These are phyloP conservation scores for Sporobolus alterniflorus DNA, from an alignment of 202 grass and related monocot species.

Conservation along the genomic window DNA sequence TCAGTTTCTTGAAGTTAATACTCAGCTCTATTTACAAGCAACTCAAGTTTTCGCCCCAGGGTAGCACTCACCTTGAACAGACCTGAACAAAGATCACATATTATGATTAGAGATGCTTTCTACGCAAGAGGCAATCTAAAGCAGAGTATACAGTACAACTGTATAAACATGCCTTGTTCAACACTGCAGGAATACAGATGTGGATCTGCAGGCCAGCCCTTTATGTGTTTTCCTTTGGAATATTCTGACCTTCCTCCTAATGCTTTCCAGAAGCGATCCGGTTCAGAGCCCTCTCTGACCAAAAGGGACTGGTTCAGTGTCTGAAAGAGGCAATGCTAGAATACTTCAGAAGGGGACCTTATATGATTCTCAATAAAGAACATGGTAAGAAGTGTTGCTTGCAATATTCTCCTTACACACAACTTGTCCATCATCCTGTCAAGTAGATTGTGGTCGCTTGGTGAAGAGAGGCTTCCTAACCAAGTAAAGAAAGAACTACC, in stretches of 20 bases:
- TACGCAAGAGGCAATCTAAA: conserved; percentile 21
- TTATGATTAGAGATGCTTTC: conserved; percentile 28
- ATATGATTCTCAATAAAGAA: not conserved
- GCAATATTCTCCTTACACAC: conserved; percentile 56
- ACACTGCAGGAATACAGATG: conserved; percentile 57
- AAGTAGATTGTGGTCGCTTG: conserved; percentile 64
- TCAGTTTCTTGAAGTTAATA: not conserved
- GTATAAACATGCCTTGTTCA: conserved; percentile 54
- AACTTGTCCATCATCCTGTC: conserved; percentile 71
- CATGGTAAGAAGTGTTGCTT: conserved; percentile 7
- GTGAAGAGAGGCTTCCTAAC: conserved; percentile 70
- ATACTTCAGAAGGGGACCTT: conserved; percentile 12
- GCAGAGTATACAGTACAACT: not conserved
- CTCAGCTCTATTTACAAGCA: not conserved
- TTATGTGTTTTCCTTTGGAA: conserved; percentile 60
- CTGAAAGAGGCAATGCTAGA: conserved; percentile 47
- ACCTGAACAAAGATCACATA: conserved; percentile 50
- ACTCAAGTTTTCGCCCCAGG: not conserved
- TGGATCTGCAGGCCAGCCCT: conserved; percentile 59
- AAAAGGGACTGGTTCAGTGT: conserved; percentile 70
- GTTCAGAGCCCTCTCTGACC: conserved; percentile 77
- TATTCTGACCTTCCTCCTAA: conserved; percentile 78
- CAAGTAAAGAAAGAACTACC: conserved; percentile 64
- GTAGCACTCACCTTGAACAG: conserved; percentile 51
- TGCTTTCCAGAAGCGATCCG: conserved; percentile 68